phyloP scores from a whole-genome alignment of 306 rosid genomes.

The Cucurbita argyrosperma region DNA sequence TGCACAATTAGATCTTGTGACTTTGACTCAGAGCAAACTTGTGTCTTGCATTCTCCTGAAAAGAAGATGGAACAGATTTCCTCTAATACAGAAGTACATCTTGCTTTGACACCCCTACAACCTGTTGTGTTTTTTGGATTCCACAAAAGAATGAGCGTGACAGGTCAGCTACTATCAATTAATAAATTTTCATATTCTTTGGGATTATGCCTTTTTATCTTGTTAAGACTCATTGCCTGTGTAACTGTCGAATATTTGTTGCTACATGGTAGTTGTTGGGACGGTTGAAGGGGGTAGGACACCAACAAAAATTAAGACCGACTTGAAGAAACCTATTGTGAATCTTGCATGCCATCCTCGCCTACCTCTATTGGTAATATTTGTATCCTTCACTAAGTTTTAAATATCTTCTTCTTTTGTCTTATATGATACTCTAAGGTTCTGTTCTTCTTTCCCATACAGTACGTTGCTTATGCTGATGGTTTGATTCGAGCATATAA shows the following conservation, averaged over 20 bases:
- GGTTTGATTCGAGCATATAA: constrained; percentile 95
- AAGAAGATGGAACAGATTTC: constrained; percentile 69
- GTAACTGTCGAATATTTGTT: constrained; percentile 18
- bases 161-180: constrained; percentile 35
- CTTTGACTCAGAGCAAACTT: constrained; percentile 94
- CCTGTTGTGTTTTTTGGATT: constrained; percentile 87
- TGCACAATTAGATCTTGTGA: constrained; percentile 94
- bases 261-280: constrained; percentile 74
- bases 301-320: constrained; percentile 93
- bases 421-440: constrained; percentile 10
- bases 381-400: neutral
- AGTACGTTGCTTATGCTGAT: constrained; percentile 94
- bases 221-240: neutral
- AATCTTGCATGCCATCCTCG: constrained; percentile 99
- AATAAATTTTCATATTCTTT: neutral
- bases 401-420: neutral
- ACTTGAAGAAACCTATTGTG: constrained; percentile 88
- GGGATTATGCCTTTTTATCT: neutral
- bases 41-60: constrained; percentile 90
- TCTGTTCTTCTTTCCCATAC: constrained; percentile 15
- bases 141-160: constrained; percentile 86
- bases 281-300: constrained; percentile 92
- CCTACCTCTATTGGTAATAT: constrained; percentile 67
- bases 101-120: constrained; percentile 86
- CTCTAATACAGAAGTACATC: constrained; percentile 81